phyloP scores from a whole-genome alignment of 2,329 filamentous ascomycete species.

The Chlorencoelia australis region DNA sequence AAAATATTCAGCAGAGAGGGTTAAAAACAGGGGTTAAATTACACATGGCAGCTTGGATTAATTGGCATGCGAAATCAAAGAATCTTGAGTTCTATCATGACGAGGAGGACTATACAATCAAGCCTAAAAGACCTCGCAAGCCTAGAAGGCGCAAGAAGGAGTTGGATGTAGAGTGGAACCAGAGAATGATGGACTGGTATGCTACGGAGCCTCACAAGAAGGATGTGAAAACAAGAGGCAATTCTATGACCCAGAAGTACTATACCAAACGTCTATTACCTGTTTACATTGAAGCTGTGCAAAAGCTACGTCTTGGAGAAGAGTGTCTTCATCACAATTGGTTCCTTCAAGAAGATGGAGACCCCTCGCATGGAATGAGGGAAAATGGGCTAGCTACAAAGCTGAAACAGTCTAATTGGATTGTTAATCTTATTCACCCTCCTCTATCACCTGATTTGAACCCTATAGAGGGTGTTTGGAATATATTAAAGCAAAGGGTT shows the following conservation, averaged over 20 bases:
- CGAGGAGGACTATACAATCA: not conserved
- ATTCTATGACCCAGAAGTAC: no score
- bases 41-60: conserved; percentile 1
- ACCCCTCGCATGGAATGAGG: conserved; percentile 3
- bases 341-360: conserved; percentile 4
- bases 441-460: conserved; percentile 6
- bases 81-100: conserved; percentile 6
- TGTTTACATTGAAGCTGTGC: not conserved
- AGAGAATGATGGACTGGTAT: not conserved
- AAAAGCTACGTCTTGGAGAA: conserved; percentile 1
- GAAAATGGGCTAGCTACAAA: conserved; percentile 1
- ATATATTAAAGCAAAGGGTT: no score
- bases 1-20: conserved; percentile 6
- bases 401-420: not conserved
- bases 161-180: not conserved
- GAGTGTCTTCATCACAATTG: no score
- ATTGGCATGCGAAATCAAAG: conserved; percentile 2
- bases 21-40: not conserved
- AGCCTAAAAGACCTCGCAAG: not conserved
- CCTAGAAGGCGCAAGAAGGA: not conserved
- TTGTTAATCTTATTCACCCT: conserved; percentile 2
- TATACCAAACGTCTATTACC: no score
- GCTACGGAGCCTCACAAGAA: conserved; percentile 1
- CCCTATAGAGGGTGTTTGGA: no score
- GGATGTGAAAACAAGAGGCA: conserved; percentile 1